Conservation (phyloP, 208 protist species). For the Wallacemonas collosoma region DNA sequence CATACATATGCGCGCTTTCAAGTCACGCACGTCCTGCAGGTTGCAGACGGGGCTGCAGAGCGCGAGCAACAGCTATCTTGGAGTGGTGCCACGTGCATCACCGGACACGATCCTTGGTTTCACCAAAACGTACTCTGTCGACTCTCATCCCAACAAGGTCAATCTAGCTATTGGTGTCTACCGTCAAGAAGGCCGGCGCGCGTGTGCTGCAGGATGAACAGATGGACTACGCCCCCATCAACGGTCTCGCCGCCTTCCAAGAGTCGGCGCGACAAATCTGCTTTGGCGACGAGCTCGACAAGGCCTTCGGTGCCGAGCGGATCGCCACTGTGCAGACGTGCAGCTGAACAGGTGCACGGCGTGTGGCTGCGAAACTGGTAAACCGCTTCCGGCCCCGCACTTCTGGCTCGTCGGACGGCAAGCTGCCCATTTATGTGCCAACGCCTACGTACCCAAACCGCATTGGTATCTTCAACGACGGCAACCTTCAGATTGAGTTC, state of each 20-base stretch:
- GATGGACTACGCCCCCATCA: conserved; percentile 96
- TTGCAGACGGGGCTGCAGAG: not conserved
- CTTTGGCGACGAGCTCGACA: conserved; percentile 80
- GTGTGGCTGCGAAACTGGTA: conserved; percentile 69
- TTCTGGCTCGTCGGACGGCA: conserved; percentile 2
- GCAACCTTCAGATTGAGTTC: conserved; percentile 35
- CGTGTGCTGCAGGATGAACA: conserved; percentile 36
- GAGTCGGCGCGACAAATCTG: conserved; percentile 73
- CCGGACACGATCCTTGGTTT: conserved; percentile 81
- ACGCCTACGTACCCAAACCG: conserved; percentile 85
- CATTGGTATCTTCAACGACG: conserved; percentile 58
- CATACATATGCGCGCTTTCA: not conserved
- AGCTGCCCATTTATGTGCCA: conserved; percentile 53
- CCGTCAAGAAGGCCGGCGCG: conserved; percentile 80
- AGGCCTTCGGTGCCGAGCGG: conserved; percentile 20
- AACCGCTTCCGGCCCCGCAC: conserved; percentile 18
- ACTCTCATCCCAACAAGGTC: conserved; percentile 91
- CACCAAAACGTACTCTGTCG: conserved; percentile 55
- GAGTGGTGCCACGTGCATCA: conserved; percentile 42
- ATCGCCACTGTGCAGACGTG: conserved; percentile 83
- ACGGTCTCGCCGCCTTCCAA: conserved; percentile 84
- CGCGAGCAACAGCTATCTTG: conserved; percentile 38
- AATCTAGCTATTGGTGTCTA: conserved; percentile 98
- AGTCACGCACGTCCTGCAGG: not conserved
- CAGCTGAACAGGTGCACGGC: conserved; percentile 82